A percentile compares a stretch with the other conserved stretches of the same genome.
Evolutionary conservation across 2,329 filamentous ascomycete genomes (phyloP).

Genomic region (Colletotrichum sp.): DNA sequence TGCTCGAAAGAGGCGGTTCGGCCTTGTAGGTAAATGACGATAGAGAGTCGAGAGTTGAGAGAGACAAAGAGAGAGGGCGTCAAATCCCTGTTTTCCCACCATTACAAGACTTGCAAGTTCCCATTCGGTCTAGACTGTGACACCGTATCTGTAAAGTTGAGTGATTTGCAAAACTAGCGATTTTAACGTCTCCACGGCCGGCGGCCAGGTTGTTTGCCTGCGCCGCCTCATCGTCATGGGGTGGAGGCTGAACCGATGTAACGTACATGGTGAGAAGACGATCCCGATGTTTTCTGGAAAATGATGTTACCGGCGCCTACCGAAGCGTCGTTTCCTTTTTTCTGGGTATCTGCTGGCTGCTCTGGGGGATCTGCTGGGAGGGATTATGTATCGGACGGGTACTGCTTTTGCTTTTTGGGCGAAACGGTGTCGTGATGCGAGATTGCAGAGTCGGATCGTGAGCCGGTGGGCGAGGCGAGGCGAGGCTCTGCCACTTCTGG

Average conservation of each 20-base stretch:
- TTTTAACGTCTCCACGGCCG: neutral
- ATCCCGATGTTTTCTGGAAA: neutral
- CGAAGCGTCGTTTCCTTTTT: neutral
- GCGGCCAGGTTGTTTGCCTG: neutral
- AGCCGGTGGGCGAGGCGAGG: neutral
- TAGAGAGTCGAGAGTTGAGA: constrained; percentile 15
- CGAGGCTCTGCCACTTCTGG: neutral
- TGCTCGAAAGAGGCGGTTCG: constrained; percentile 20
- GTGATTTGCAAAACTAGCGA: neutral
- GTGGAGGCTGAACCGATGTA: neutral
- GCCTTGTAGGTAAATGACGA: constrained; percentile 15
- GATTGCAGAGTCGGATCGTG: constrained; percentile 6
- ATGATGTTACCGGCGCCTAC: neutral
- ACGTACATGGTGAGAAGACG: neutral
- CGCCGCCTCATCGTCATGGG: neutral
- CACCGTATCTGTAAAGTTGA: neutral
- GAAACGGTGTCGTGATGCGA: neutral
- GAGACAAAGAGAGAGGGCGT: constrained; percentile 7
- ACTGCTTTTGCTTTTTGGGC: neutral
- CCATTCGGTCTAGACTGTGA: neutral
- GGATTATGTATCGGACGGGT: neutral
- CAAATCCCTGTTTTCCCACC: constrained; percentile 17
- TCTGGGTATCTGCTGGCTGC: neutral
- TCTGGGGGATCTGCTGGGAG: neutral
- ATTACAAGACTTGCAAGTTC: neutral